Percentiles rank a stretch among this genome's conserved stretches.
Conservation (phyloP, 2,329 filamentous ascomycete species). For the Epichloe uncinata region DNA sequence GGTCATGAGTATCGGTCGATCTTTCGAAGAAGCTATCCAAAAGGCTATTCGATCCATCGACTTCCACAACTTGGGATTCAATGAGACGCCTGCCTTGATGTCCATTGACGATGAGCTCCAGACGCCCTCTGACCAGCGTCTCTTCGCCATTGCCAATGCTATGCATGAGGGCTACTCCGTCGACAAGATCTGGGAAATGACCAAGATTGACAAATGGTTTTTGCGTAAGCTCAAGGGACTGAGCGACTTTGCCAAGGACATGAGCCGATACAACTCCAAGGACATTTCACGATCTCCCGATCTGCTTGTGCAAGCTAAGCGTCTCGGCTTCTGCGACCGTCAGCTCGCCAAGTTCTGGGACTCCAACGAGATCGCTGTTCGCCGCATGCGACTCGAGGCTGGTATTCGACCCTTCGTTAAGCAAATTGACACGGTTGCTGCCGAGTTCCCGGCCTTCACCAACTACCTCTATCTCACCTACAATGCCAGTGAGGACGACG, state of each 20-base stretch:
- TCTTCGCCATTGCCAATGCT: constrained; percentile 95
- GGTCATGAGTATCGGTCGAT: constrained; percentile 95
- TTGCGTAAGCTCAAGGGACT: constrained; percentile 80
- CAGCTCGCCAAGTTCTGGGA: constrained; percentile 91
- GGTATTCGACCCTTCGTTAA: constrained; percentile 85
- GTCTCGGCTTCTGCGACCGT: constrained; percentile 85
- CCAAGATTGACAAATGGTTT: constrained; percentile 99
- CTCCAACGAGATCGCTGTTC: constrained; percentile 85
- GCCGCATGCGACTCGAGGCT: constrained; percentile 70
- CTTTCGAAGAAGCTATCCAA: constrained; percentile 96
- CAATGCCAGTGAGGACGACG: constrained; percentile 76
- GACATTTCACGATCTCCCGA: constrained; percentile 51
- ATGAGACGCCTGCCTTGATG: constrained; percentile 84
- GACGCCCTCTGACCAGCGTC: constrained; percentile 90
- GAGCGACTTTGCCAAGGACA: constrained; percentile 73
- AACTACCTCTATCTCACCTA: constrained; percentile 97
- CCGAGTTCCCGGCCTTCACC: constrained; percentile 86
- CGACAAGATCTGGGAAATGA: constrained; percentile 96
- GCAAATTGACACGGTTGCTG: constrained; percentile 96
- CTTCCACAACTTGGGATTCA: constrained; percentile 90
- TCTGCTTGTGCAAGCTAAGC: constrained; percentile 73
- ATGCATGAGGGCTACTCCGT: constrained; percentile 91
- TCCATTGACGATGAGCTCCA: constrained; percentile 92
- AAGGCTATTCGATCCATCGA: constrained; percentile 95
- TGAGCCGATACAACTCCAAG: constrained; percentile 51